A percentile compares a stretch with the other conserved stretches of the same genome.
These are phyloP conservation scores for Citrus sinensis DNA, from an alignment of 345 rosid genomes.

Conservation along the genomic window DVS_A1.0 CM039163.1:1226501-1227000, in stretches of 20 bases:
- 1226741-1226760: background rate
- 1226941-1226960: background rate
- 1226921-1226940: constrained; percentile 35
- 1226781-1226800: background rate
- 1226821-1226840: constrained; percentile 75
- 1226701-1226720: constrained; percentile 79
- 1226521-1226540: background rate
- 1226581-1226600: background rate
- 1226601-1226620: background rate
- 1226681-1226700: constrained; percentile 68
- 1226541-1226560: background rate
- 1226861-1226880: constrained; percentile 42
- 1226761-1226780: background rate
- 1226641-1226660: constrained; percentile 38
- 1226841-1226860: constrained; percentile 68
- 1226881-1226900: constrained; percentile 37
- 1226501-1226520: background rate
- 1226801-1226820: constrained; percentile 74
- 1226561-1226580: background rate
- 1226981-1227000: background rate
- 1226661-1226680: constrained; percentile 63
- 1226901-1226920: constrained; percentile 22
- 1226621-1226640: background rate
- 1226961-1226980: background rate
- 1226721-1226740: constrained; percentile 30